Conservation (phyloP, 148 eudicot species). For the Fallopia convolvulus region DNA sequence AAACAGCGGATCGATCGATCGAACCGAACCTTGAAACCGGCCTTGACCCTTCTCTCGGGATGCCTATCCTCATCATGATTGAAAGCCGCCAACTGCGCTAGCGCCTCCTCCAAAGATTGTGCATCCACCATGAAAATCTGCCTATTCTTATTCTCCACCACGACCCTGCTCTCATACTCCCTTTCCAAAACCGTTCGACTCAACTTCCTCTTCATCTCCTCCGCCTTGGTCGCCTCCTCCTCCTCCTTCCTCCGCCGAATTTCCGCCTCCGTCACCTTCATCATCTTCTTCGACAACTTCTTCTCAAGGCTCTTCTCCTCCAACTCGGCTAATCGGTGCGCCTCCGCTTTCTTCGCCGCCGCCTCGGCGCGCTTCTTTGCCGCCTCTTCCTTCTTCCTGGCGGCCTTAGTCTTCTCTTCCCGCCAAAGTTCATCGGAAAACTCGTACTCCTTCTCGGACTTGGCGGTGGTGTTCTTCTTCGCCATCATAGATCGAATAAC, state of each 20-base stretch:
- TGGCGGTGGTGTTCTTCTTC: no score
- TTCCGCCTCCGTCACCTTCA: constrained; percentile 74
- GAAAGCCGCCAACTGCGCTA: no score
- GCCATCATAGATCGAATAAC: no score
- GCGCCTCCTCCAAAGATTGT: constrained; percentile 31
- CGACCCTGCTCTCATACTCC: constrained; percentile 49
- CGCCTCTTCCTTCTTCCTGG: constrained; percentile 80
- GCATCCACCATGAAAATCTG: constrained; percentile 52
- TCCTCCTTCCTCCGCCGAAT: constrained; percentile 42
- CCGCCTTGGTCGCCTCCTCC: constrained; percentile 55
- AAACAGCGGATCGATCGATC: no score
- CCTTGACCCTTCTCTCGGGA: no score
- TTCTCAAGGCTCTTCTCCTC: constrained; percentile 77
- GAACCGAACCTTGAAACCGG: no score
- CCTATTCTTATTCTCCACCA: constrained; percentile 40
- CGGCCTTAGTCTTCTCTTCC: constrained; percentile 67
- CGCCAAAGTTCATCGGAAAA: constrained; percentile 63
- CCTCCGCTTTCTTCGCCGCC: constrained; percentile 74
- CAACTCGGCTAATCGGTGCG: constrained; percentile 55
- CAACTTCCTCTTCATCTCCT: constrained; percentile 45
- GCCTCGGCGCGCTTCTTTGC: constrained; percentile 69
- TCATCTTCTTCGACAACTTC: constrained; percentile 51
- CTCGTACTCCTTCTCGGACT: constrained; percentile 29
- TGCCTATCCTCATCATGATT: no score
- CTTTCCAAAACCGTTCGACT: constrained; percentile 49